Base-by-base conservation (phyloP, 192 early-diverging fungal species). In the Podila horticola region DNA sequence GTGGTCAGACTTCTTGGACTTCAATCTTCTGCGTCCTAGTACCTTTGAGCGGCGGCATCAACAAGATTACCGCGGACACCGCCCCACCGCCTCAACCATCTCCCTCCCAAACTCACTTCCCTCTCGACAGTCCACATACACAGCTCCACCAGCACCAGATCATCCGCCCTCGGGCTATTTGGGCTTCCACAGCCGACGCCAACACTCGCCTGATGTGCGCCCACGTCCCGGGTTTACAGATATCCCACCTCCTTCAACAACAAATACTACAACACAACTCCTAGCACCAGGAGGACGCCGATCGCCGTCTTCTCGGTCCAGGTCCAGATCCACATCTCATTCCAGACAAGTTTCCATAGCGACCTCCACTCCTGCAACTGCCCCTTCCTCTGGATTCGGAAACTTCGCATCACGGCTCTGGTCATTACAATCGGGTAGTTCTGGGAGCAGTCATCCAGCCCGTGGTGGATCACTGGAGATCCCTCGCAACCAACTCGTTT, bases 1-100 rank as follows among this genome's bases (percentile, higher is more conserved):
- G 31, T 68, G 66, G 66, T 57, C 52, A 38, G 66, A 58, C 0
- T 34, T 68, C 52, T 58, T 68, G 52, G 66, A 68, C 19, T 36
- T 68, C 66, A 68, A 68, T 31, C 28, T 58, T 55, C 36, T 68
- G 52, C 66, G 66, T 22, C 66, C 66, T 1, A 68, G 66, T n/a
- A 31, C 66, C 66, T 68, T 68, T 59, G 66, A 68, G 30, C 30
- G 66, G 20, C 66, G 66, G 20, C 19, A 58, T 24, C 57, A 58
- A 28, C 19, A 13, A 55, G n/a, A 2, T 3, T 29, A 22, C 33
- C 15, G 15, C 15, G 41, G 41, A 45, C 55, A 57, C 12, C 66
- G 66, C 3, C 66, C 51, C 3, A 22, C 33, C 26, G 41, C 15
- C 13, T 68, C 66, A 17, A 30, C 66, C 30, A 34, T 30, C 5